A percentile compares a stretch with the other conserved stretches of the same genome.
These are phyloP conservation scores for Parascedosporium putredinis DNA, from an alignment of 2,329 filamentous ascomycete genomes.

Conservation along the genomic window DNA sequence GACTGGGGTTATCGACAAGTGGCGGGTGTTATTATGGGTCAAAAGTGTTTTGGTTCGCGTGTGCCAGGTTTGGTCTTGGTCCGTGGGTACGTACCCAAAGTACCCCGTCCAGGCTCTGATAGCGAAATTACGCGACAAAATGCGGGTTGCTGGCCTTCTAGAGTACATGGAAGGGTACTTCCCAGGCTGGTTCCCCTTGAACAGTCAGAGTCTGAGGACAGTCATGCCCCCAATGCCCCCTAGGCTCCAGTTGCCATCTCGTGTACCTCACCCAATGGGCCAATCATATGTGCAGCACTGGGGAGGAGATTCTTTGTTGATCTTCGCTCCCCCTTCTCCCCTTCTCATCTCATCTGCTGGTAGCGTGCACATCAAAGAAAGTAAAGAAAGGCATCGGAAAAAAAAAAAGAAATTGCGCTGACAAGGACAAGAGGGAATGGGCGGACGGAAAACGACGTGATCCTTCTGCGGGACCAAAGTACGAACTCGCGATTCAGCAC, in stretches of 20 bases:
- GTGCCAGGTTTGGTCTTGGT: background rate
- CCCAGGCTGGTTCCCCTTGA: no score
- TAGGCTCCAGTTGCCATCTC: background rate
- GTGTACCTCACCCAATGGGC: no score
- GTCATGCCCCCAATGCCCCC: background rate
- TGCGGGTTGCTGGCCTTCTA: background rate
- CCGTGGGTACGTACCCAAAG: background rate
- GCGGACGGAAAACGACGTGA: no score
- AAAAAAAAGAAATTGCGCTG: no score
- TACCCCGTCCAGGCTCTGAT: no score
- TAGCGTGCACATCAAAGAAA: background rate
- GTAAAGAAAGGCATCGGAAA: background rate
- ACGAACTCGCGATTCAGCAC: no score
- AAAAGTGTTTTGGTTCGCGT: conserved; percentile 1
- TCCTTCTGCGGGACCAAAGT: no score
- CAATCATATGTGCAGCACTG: background rate
- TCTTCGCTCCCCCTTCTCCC: no score
- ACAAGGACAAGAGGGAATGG: no score
- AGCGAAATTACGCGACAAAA: background rate
- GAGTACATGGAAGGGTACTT: no score
- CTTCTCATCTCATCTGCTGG: background rate
- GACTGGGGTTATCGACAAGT: no score
- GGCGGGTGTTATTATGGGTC: conserved; percentile 1
- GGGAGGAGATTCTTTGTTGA: background rate
- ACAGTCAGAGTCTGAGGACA: background rate